Percentiles rank a stretch among this genome's conserved stretches.
Evolutionary conservation across 179 eudicot genomes (phyloP).

Genomic region (Dionaea muscipula): DNA sequence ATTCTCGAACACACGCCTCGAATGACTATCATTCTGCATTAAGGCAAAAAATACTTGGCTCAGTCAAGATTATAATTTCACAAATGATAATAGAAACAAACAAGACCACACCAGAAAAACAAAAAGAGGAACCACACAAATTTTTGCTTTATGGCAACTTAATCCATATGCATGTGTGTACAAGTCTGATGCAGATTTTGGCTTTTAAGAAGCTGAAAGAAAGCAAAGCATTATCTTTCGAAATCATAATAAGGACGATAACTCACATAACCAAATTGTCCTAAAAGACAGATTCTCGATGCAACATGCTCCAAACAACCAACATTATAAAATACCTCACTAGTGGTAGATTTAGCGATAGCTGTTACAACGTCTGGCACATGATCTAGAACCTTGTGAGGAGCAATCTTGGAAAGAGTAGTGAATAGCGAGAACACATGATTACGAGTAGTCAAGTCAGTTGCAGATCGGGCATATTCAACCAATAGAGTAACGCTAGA

Average conservation of each 20-base stretch:
- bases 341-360: slow-evolving; percentile 53
- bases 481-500: slow-evolving; percentile 55
- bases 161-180: neutral
- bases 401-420: slow-evolving; percentile 48
- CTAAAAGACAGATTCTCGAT: neutral
- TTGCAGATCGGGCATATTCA: slow-evolving; percentile 57
- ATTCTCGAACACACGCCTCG: slow-evolving; percentile 63
- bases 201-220: neutral
- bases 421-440: slow-evolving; percentile 65
- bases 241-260: neutral
- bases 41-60: neutral
- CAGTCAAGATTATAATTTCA: neutral
- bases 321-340: slow-evolving; percentile 32
- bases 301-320: neutral
- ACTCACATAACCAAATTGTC: neutral
- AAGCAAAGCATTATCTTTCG: neutral
- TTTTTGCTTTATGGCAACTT: neutral
- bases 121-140: neutral
- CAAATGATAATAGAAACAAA: neutral
- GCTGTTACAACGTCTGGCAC: slow-evolving; percentile 49
- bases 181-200: neutral
- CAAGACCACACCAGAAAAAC: neutral
- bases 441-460: slow-evolving; percentile 53
- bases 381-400: slow-evolving; percentile 49
- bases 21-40: slow-evolving; percentile 55